A percentile compares a stretch with the other conserved stretches of the same genome.
phyloP scores from a whole-genome alignment of 441 rosid species.

The Adansonia gregorii region DNA sequence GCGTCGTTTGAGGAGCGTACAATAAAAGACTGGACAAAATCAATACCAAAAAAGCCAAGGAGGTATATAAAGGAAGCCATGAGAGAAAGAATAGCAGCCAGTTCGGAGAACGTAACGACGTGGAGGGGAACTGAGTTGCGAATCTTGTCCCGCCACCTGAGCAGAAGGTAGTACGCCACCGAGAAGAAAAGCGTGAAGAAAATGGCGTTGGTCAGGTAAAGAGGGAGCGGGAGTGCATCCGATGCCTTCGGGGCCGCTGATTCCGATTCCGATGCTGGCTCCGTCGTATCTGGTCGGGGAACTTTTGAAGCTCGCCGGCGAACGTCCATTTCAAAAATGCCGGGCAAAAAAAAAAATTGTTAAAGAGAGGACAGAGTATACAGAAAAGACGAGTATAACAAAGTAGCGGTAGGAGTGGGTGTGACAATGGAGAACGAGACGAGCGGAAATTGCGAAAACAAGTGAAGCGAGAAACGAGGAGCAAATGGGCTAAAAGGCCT shows the following conservation, averaged over 20 bases:
- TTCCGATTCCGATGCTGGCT: constrained; percentile 24
- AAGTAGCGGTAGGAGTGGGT: too few relatives aligned
- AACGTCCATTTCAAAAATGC: constrained; percentile 35
- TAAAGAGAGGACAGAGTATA: neutral
- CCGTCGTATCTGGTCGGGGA: constrained; percentile 23
- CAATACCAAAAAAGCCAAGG: constrained; percentile 83
- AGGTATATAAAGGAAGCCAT: constrained; percentile 80
- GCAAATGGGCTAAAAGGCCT: neutral
- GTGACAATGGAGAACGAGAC: too few relatives aligned
- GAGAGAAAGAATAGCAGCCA: constrained; percentile 67
- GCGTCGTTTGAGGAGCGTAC: constrained; percentile 66
- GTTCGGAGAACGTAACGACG: constrained; percentile 68
- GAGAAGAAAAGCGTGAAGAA: constrained; percentile 91
- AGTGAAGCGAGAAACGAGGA: constrained; percentile 19
- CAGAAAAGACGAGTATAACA: too few relatives aligned
- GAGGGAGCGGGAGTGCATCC: constrained; percentile 80
- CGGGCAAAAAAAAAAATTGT: neutral
- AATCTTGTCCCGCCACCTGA: constrained; percentile 89
- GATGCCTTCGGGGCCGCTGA: constrained; percentile 50
- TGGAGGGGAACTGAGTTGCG: constrained; percentile 80
- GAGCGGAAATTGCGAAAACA: neutral
- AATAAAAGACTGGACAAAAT: constrained; percentile 75
- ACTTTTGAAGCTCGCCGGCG: constrained; percentile 37
- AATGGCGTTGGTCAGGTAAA: constrained; percentile 71
- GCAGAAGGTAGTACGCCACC: constrained; percentile 72